Evolutionary conservation across 2,329 filamentous ascomycete genomes (phyloP), one percentile per base, ranked within the genome.

Genomic region (Elsinoe fawcettii): DNA sequence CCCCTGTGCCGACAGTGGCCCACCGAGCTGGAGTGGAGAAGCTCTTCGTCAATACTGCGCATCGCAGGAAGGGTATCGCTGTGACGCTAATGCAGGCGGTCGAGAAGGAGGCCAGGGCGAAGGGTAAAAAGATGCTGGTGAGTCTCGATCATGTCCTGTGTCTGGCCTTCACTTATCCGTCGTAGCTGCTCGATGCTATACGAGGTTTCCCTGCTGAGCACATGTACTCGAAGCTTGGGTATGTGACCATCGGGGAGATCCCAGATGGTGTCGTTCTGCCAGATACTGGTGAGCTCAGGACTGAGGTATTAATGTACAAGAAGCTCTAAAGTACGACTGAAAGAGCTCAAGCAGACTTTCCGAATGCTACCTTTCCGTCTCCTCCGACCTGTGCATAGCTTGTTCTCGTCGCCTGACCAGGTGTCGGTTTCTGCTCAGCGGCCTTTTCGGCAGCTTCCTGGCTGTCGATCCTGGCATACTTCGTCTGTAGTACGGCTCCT

Each of bases 221-320:
- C 7, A 71, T 82, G 5, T 85, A 79, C 67, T 75, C 71, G 27
- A 76, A 73, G 57, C 70, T 85, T n/a, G 81, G 80, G 3, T 86
- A 82, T 63, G 70, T 69, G 7, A 75, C 79, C 65, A 67, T 80
- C 14, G 82, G 82, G 23, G 75, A 73, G 53, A 75, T 86, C 30
- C 80, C 80, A 14, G 74, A 73, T 44, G 82, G 79, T 69, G 75
- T 73, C 53, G 69, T 77, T 57, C 77, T 73, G 62, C 78, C 77
- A 16, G 58, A 51, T 23, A 71, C 72, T 9, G 75, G 78, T 23
- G 74, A 73, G 44, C 66, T 79, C 56, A 76, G 74, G 61, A 77
- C 77, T 60, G 77, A 76, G 55, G 75, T 77, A 0, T 80, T 83
- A 62, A 81, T 83, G 63, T 85, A 83, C 67, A 84, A 84, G 68